phyloP scores from a whole-genome alignment of 106 monocot species.

The Dendrobium nobile region DNA sequence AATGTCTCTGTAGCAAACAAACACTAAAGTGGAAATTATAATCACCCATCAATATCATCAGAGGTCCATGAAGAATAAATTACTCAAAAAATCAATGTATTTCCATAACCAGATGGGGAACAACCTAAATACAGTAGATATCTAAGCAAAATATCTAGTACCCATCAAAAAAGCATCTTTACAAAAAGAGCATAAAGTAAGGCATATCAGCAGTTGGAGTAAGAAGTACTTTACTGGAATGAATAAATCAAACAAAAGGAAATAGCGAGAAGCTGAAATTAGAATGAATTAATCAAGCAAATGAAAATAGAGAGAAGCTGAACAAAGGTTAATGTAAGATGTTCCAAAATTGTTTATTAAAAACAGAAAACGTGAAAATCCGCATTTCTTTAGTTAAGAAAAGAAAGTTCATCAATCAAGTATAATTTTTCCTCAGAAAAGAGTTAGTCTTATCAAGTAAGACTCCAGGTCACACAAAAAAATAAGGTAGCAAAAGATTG shows the following conservation, averaged over 20 bases:
- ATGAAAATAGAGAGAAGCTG: neutral
- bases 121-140: neutral
- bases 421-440: too few relatives aligned
- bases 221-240: too few relatives aligned
- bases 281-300: neutral
- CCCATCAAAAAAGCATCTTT: too few relatives aligned
- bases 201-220: neutral
- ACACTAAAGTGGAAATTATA: slow-evolving; percentile 53
- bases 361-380: neutral
- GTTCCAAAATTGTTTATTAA: neutral
- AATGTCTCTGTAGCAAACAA: slow-evolving; percentile 99
- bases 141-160: neutral
- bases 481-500: neutral
- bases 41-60: slow-evolving; percentile 10
- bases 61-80: neutral
- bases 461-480: neutral
- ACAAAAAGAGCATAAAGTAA: too few relatives aligned
- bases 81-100: slow-evolving; percentile 2
- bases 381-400: neutral
- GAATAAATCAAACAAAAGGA: neutral
- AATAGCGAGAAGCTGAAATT: neutral
- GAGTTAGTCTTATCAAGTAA: too few relatives aligned
- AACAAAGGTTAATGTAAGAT: neutral
- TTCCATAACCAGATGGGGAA: neutral
- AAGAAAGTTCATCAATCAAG: too few relatives aligned